Evolutionary conservation across 2,329 filamentous ascomycete species (phyloP), one percentile per base, ranked within the genome.

Genomic region (Nemania sp.): DNA sequence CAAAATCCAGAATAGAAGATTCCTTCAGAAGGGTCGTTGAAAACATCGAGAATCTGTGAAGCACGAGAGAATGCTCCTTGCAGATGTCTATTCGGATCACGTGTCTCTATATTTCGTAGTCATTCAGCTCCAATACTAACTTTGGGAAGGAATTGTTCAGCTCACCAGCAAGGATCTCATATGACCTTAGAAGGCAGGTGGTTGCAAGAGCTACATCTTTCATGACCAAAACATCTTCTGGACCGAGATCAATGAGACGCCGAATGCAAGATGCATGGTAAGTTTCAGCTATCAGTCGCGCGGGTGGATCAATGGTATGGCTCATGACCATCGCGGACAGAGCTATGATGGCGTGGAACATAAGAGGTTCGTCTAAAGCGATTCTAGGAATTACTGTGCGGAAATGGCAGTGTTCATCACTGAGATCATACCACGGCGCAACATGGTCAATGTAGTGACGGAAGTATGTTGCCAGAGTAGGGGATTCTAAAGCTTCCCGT

Each of bases 351-450:
- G 77, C 75, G 40, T 68, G 72, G 59, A 80, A 74, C 2, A 79
- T 64, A 0, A 79, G 64, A 1, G 73, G 63, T 30, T 70, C 73
- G 1, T 72, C 65, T 8, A 77, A 62, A 1, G 76, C 72, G 7
- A 68, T 52, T 5, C 57, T 46, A 0, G 75, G 71, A 0, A 79
- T 69, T 0, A 62, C 34, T 3, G 61, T 68, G 5, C 61, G 65
- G 28, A 79, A 79, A 3, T 65, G 59, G 0, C 61, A 64, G 2
- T 60, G 46, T 1, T 64, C 51, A 50, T 79, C 76, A 40, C 73
- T 75, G 6, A 80, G 68, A 45, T 80, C 76, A 58, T 78, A 79
- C 77, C 77, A 79, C 2, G 66, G 62, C 1, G 77, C 75, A 15
- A 78, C 62, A 31, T 64, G 50, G 1, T 58, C 53, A 7, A 72